Conservation (phyloP, 305 asterid species). For the Rubia tinctorum region DNA sequence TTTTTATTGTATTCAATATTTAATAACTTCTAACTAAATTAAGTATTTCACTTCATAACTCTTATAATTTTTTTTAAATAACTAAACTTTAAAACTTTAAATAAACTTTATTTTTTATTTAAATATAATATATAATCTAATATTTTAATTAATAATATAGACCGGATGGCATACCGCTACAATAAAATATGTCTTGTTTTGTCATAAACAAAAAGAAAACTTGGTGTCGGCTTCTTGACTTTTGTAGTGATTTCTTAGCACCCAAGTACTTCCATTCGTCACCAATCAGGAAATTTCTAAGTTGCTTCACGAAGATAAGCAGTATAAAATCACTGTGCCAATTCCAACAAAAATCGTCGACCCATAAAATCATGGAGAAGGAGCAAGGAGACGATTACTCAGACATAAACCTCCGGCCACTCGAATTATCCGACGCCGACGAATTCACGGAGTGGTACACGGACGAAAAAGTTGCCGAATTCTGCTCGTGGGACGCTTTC, state of each 20-base stretch:
- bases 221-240: background rate
- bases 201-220: background rate
- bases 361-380: background rate
- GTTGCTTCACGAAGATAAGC: background rate
- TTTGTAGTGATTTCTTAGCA: too few species aligned
- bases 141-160: too few species aligned
- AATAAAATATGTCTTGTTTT: too few species aligned
- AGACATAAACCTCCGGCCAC: constrained; percentile 47
- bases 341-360: background rate
- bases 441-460: constrained; percentile 47
- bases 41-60: too few species aligned
- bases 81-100: too few species aligned
- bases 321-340: background rate
- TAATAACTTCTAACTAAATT: too few species aligned
- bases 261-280: too few species aligned
- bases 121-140: too few species aligned
- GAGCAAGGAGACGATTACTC: constrained; percentile 9
- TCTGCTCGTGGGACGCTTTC: constrained; percentile 47
- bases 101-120: too few species aligned
- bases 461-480: constrained; percentile 55
- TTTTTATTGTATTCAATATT: too few species aligned
- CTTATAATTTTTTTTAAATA: too few species aligned
- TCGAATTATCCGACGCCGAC: constrained; percentile 54
- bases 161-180: too few species aligned
- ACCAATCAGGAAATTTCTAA: background rate